Evolutionary conservation across 2,329 filamentous ascomycete species (phyloP), one percentile per base, ranked within the genome.

Genomic region (Aschersonia sp.): DNA sequence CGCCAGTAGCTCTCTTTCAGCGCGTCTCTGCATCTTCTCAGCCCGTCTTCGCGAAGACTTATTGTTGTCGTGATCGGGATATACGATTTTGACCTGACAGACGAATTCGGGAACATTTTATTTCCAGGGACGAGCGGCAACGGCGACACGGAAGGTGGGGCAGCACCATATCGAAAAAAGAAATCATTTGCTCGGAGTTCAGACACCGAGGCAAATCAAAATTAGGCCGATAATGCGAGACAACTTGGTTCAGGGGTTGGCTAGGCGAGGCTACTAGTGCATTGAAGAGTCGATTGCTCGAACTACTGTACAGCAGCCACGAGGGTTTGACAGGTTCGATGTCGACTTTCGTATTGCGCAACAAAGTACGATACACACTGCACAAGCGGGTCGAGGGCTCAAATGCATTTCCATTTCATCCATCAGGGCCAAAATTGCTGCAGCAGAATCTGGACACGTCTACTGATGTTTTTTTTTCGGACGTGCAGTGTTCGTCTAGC

Each of bases 181-280:
- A 32, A 31, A 9, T 32, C 45, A 22, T 14, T 32, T 14, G 32
- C 45, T 46, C 45, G 45, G 45, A 46, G 45, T 41, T 46, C 42
- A 42, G 40, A 41, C 7, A n/a, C 11, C 7, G 40, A 41, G 5
- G 35, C 35, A 4, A 37, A 37, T 37, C 8, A 37, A 37, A 37
- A 37, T 5, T 37, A 4, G 35, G 35, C 35, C 35, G 8, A 8
- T 37, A 12, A 37, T 37, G 35, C 35, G 35, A 37, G 35, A 37
- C 35, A 37, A 37, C 8, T 8, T 37, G 35, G 12, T 37, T 37
- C 35, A 37, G 35, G 35, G 35, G 35, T 12, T 37, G 35, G 35
- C 12, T 12, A 37, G 35, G 35, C 35, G 35, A 37, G 8, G 5
- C 35, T 37, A 12, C 35, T 37, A 37, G 12, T 12, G 12, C 35